Conservation (phyloP, 169 alveolate species). For the Cryptosporidium xiaoi region DNA sequence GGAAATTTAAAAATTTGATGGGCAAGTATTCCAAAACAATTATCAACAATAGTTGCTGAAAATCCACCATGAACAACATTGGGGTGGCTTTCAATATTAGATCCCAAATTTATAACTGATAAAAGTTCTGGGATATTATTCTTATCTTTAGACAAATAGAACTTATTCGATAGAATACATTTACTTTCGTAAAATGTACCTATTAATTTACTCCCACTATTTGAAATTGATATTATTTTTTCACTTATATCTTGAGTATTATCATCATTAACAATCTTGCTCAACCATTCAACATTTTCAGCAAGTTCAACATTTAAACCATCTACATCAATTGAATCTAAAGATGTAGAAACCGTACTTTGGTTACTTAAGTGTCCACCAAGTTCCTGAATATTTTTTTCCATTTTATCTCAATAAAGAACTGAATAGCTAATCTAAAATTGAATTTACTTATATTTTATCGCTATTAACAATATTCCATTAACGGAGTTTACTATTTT, state of each 20-base stretch:
- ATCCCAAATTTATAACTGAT: slow-evolving; percentile 24
- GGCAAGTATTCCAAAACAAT: slow-evolving; percentile 62
- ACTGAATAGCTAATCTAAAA: too few species aligned
- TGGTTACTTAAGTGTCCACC: slow-evolving; percentile 16
- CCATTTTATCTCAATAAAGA: not conserved
- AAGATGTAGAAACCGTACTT: slow-evolving; percentile 39
- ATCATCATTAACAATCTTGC: not conserved
- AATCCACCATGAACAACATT: slow-evolving; percentile 69
- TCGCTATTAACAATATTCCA: too few species aligned
- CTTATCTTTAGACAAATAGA: slow-evolving; percentile 10
- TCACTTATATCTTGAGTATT: slow-evolving; percentile 19
- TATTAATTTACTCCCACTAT: slow-evolving; percentile 10
- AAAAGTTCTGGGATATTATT: slow-evolving; percentile 7
- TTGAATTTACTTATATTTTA: too few species aligned
- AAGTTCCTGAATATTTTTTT: not conserved
- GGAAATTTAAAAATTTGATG: slow-evolving; percentile 49
- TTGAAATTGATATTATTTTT: not conserved
- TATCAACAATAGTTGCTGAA: slow-evolving; percentile 64
- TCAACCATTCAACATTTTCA: slow-evolving; percentile 13
- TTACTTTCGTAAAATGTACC: slow-evolving; percentile 11
- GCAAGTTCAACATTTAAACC: not conserved
- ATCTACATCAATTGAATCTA: slow-evolving; percentile 53
- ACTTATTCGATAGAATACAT: slow-evolving; percentile 22
- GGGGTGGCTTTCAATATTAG: slow-evolving; percentile 65
- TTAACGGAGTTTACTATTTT: too few species aligned